Base-by-base conservation (phyloP, 352 stramenopile species). In the Globisporangium sylvaticum region DNA sequence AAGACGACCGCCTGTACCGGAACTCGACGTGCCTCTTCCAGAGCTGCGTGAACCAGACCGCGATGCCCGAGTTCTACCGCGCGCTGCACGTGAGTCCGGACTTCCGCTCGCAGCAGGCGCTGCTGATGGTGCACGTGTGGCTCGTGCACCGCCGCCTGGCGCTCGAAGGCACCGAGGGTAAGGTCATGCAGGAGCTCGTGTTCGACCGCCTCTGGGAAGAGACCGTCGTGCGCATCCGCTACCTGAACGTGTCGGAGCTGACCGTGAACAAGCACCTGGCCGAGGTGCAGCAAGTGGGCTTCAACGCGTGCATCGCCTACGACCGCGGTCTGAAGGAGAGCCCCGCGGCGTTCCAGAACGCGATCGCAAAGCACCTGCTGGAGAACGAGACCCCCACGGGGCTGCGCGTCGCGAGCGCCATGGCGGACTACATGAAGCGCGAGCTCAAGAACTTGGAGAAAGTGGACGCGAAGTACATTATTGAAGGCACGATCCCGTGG, bases 171-270 rank as follows among this genome's bases (percentile, higher is more conserved):
- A 71, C 84, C 3, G 71, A 92, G 10, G 85, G 87, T 58, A 92
- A 92, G 73, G 60, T 95, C 58, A 85, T 97, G 77, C 88, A 99
- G 77, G 95, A 99, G 76, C 84, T 97, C 72, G 78, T 99, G 61
- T 99, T 99, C 77, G 95, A 98, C 70, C 92, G 95, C 22, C 86
- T 99, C 22, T 99, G 96, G 97, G 94, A 98, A 66, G 95, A 99
- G 73, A 98, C 95, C 0, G 78, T 87, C 20, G 84, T 96, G 67
- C 90, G 96, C 24, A 98, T 99, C 67, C 91, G 97, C 18, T 87
- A 86, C 58, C 74, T 92, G 71, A 91, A 97, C 60, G 92, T 99
- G 24, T 94, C 92, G 29, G 96, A 98, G 76, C 74, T 98, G 29
- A 97, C 94, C 1, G 93, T 99, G 27, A 98, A 98, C 81, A 98